Evolutionary conservation across 2,329 filamentous ascomycete genomes (phyloP).

Genomic region (Aspergillus clavatus): DNA sequence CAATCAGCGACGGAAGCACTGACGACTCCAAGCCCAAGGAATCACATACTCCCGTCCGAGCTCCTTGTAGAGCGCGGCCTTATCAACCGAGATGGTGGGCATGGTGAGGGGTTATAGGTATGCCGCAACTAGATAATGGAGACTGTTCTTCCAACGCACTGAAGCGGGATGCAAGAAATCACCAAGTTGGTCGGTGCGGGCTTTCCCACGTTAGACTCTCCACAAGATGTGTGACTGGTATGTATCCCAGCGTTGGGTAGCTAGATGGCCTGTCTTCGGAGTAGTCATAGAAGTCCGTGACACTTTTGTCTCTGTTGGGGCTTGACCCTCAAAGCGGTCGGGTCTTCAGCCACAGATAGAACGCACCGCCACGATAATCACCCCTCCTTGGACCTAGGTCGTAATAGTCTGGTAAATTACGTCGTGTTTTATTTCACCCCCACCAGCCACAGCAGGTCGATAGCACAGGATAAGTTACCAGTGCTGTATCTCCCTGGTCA

Average conservation of each 20-base stretch:
- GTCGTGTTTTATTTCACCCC: slow-evolving; percentile 14
- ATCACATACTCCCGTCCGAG: slow-evolving; percentile 74
- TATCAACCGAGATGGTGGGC: slow-evolving; percentile 97
- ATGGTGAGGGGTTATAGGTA: slow-evolving; percentile 50
- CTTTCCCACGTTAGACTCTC: not conserved
- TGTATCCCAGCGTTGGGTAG: not conserved
- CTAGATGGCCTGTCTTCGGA: not conserved
- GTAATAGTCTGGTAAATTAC: slow-evolving; percentile 15
- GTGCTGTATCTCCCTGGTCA: too few species aligned
- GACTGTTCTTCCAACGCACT: slow-evolving; percentile 6
- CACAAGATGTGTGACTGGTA: not conserved
- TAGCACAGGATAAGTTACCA: too few species aligned
- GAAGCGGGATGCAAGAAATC: not conserved
- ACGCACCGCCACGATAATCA: slow-evolving; percentile 29
- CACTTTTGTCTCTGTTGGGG: slow-evolving; percentile 17
- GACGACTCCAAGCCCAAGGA: slow-evolving; percentile 10
- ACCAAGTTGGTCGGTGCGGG: not conserved
- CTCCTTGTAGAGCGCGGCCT: slow-evolving; percentile 89
- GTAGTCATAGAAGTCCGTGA: not conserved
- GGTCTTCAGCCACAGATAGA: slow-evolving; percentile 18
- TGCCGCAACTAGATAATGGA: not conserved
- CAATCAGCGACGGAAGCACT: slow-evolving; percentile 8
- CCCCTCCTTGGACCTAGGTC: slow-evolving; percentile 18
- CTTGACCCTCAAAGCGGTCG: slow-evolving; percentile 16
- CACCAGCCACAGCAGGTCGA: slow-evolving; percentile 25